Conservation (phyloP, 805 yeast genomes). For the Spathaspora passalidarum region DNA sequence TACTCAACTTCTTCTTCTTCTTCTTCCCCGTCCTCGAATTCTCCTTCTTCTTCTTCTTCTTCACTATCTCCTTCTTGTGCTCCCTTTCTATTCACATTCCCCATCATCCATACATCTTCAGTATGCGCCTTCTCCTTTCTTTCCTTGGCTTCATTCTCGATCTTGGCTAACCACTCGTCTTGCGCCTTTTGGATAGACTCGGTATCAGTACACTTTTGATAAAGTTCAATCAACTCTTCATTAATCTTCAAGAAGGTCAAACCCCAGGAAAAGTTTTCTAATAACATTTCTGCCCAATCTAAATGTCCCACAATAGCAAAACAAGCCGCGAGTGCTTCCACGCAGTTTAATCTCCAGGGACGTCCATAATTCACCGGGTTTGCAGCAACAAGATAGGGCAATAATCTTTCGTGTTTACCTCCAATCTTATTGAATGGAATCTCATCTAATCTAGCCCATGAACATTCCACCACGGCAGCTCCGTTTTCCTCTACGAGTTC, state of each 20-base stretch:
- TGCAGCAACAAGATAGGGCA: constrained; percentile 94
- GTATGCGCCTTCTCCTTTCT: constrained; percentile 51
- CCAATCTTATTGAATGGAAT: constrained; percentile 94
- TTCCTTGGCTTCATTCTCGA: constrained; percentile 64
- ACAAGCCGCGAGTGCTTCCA: constrained; percentile 96
- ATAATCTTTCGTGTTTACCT: constrained; percentile 78
- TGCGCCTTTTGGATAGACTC: constrained; percentile 72
- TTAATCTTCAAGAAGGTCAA: constrained; percentile 81
- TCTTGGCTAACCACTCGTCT: constrained; percentile 63
- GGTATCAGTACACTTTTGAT: constrained; percentile 77
- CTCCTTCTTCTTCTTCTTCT: constrained; percentile 10
- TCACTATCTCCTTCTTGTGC: constrained; percentile 4
- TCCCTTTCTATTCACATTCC: constrained; percentile 60
- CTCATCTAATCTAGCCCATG: constrained; percentile 98
- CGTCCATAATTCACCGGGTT: constrained; percentile 96
- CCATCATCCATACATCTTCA: constrained; percentile 74
- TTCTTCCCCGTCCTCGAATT: constrained; percentile 8
- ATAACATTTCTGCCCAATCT: constrained; percentile 81
- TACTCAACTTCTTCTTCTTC: constrained; percentile 14
- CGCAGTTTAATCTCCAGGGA: constrained; percentile 95
- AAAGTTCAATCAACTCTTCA: constrained; percentile 69
- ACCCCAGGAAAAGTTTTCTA: constrained; percentile 91
- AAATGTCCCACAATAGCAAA: constrained; percentile 88
- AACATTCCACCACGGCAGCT: constrained; percentile 97
- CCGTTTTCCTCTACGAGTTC: constrained; percentile 77